Evolutionary conservation across 164 flowering plant genomes (phyloP), one percentile per base, ranked within the genome.

Genomic region (Magnolia sinica): DNA sequence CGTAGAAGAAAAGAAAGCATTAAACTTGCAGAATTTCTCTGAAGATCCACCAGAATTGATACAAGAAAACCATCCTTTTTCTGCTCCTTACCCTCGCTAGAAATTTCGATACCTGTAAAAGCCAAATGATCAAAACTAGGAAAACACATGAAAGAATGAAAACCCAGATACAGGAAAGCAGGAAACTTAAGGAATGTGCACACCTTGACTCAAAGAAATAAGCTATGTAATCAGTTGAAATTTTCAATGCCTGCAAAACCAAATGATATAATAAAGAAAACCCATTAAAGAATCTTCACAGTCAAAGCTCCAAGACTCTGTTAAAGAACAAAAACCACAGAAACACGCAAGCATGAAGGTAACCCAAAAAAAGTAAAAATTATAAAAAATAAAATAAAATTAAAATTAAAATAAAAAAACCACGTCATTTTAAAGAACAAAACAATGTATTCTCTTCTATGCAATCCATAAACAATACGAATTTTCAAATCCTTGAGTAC

Each of bases 41-140:
- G 65, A 59, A 68, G 63, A 29, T 73, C 24, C 64, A 67, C 24
- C 52, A 71, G 45, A 70, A 27, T 70, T 74, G 58, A 64, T 51
- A 37, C 50, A 64, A 24, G 68, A 71, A 50, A 77, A 65, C 49
- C 76, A 66, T 65, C 52, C 50, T 37, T 29, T 50, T 64, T 37
- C 11, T 51, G 16, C 50, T 59, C 66, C 37, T 24, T 45, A 29
- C 27, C 37, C 45, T 37, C 2, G 45, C 45, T 37, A 19, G 8
- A 3, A 69, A 4, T 70, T 24, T 50, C 55, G 31, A 45, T 58
- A 7, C 13, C 49, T 31, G 23, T 16, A 23, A 71, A 70, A 49
- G 18, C 50, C 45, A 37, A 37, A 37, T 37, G 61, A 11, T 55
- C 61, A 55, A 55, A 14, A 55, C 61, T 11, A 11, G 61, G 61